A percentile compares a stretch with the other conserved stretches of the same genome.
These are phyloP conservation scores for Arctium lappa DNA, from an alignment of 129 eudicot genomes.

Conservation along the genomic window DNA sequence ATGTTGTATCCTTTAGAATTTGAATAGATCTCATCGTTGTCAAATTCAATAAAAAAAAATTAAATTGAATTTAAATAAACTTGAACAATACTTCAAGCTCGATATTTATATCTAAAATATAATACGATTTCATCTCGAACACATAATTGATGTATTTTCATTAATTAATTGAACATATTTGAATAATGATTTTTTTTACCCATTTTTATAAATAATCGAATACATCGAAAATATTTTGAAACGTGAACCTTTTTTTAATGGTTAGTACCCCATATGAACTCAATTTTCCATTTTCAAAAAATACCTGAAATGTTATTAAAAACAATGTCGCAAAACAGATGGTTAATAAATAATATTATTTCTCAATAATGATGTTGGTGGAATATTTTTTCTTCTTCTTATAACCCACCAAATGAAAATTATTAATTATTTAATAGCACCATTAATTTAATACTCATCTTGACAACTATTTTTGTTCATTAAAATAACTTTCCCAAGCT, in stretches of 20 bases:
- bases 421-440: conserved; percentile 3
- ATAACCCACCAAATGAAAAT: neutral
- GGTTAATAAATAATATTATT: neutral
- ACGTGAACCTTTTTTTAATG: neutral
- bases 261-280: neutral
- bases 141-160: neutral
- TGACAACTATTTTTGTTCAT: conserved; percentile 5
- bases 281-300: neutral
- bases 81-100: neutral
- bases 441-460: neutral
- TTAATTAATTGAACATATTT: neutral
- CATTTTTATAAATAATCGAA: neutral
- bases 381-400: neutral
- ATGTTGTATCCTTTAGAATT: neutral
- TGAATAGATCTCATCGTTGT: too few species aligned
- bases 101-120: too few species aligned
- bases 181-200: neutral
- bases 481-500: neutral
- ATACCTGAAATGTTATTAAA: neutral
- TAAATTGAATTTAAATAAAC: too few species aligned
- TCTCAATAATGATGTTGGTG: conserved; percentile 14
- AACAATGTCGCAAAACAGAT: neutral
- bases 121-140: neutral
- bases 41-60: too few species aligned
- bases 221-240: neutral